These are phyloP conservation scores for Magnolia kwangsiensis DNA, from an alignment of 164 flowering plant genomes.

Conservation along the genomic window DNA sequence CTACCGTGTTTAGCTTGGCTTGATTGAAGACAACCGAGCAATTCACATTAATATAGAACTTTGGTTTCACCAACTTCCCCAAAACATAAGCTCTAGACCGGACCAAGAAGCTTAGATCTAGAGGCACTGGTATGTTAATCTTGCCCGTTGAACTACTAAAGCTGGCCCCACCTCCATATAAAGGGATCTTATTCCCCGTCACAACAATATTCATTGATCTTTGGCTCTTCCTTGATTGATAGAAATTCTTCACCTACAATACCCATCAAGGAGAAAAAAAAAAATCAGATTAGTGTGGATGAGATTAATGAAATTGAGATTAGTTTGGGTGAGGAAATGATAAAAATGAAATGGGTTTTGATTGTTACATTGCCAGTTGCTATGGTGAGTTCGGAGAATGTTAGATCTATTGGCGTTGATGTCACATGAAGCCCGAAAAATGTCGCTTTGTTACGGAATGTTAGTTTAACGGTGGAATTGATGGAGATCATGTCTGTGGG, in stretches of 20 bases:
- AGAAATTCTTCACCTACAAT: slow-evolving; percentile 71
- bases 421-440: slow-evolving; percentile 88
- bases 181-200: slow-evolving; percentile 60
- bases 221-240: slow-evolving; percentile 76
- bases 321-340: neutral
- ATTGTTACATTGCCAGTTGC: slow-evolving; percentile 73
- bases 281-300: neutral
- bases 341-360: neutral
- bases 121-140: slow-evolving; percentile 40
- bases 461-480: slow-evolving; percentile 68
- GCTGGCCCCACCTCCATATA: slow-evolving; percentile 74
- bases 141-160: slow-evolving; percentile 60
- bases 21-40: slow-evolving; percentile 50
- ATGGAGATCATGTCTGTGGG: slow-evolving; percentile 79
- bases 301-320: neutral
- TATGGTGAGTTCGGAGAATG: slow-evolving; percentile 52
- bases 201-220: slow-evolving; percentile 44
- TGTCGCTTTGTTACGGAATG: slow-evolving; percentile 73
- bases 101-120: slow-evolving; percentile 52
- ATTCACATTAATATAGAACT: slow-evolving; percentile 53
- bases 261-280: neutral
- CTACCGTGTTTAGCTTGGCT: slow-evolving; percentile 40
- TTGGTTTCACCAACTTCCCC: slow-evolving; percentile 80
- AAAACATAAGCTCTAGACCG: slow-evolving; percentile 73
- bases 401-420: slow-evolving; percentile 62